These are phyloP conservation scores for Lactifluus subvellereus DNA, from an alignment of 768 basidiomycete species.

Conservation along the genomic window DNA sequence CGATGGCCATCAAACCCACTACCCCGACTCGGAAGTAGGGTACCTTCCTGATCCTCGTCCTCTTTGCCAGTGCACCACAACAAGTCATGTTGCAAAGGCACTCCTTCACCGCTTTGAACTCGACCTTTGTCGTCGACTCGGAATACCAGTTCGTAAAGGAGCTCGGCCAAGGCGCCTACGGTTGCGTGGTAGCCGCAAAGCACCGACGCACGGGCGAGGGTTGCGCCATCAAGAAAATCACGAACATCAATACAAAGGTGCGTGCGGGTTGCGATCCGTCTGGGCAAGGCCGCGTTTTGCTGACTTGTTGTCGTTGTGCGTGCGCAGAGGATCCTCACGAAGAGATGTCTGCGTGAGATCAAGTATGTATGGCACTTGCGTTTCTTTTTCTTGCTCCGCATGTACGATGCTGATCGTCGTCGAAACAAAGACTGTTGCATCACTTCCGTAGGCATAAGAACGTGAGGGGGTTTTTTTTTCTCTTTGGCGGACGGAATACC, in stretches of 20 bases:
- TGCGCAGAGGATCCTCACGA: constrained; percentile 86
- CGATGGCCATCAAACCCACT: constrained; percentile 7
- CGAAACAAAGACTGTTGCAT: constrained; percentile 64
- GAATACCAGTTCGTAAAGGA: constrained; percentile 96
- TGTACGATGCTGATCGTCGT: neutral
- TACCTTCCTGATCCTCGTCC: too few species aligned
- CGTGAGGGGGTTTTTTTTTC: constrained; percentile 39
- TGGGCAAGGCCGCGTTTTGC: neutral
- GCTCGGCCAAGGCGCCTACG: constrained; percentile 93
- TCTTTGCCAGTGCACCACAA: too few species aligned
- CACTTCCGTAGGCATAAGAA: constrained; percentile 99
- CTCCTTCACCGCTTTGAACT: constrained; percentile 78
- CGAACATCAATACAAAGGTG: constrained; percentile 87
- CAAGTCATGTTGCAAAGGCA: constrained; percentile 66
- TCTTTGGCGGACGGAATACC: neutral
- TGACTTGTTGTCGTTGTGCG: neutral
- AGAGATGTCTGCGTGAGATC: constrained; percentile 93
- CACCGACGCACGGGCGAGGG: constrained; percentile 81
- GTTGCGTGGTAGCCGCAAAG: constrained; percentile 82
- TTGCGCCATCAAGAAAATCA: constrained; percentile 95
- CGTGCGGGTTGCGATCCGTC: constrained; percentile 13
- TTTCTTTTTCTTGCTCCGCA: neutral
- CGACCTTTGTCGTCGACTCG: constrained; percentile 80
- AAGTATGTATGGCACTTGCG: constrained; percentile 53
- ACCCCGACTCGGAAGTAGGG: neutral